These are phyloP conservation scores for Stephanodiscus minutulus DNA, from an alignment of 108 stramenopile species.

Conservation along the genomic window DNA sequence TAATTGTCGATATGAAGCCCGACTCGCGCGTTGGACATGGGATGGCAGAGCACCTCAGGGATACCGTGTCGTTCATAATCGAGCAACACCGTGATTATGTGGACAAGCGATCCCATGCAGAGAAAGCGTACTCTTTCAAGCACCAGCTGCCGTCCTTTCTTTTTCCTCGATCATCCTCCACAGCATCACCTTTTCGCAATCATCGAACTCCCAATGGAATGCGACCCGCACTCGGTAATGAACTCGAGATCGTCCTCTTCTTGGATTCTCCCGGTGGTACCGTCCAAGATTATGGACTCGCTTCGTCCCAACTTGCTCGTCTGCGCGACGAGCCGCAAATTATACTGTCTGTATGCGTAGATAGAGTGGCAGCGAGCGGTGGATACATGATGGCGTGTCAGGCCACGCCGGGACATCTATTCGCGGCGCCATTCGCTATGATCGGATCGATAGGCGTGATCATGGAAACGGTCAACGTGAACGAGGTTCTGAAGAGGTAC, in stretches of 20 bases:
- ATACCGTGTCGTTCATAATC: slow-evolving; percentile 70
- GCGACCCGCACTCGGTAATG: slow-evolving; percentile 35
- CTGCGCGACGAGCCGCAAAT: slow-evolving; percentile 57
- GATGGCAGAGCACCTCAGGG: slow-evolving; percentile 59
- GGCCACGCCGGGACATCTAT: slow-evolving; percentile 57
- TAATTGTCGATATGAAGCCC: slow-evolving; percentile 65
- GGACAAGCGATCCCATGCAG: slow-evolving; percentile 35
- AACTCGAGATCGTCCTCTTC: slow-evolving; percentile 67
- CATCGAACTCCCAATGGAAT: slow-evolving; percentile 32
- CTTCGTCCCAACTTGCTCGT: slow-evolving; percentile 68
- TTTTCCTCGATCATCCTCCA: not conserved
- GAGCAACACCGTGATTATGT: slow-evolving; percentile 57
- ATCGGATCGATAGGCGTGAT: slow-evolving; percentile 82
- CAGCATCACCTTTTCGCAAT: slow-evolving; percentile 16
- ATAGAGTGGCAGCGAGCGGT: slow-evolving; percentile 67
- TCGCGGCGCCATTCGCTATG: slow-evolving; percentile 84
- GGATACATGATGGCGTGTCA: slow-evolving; percentile 85
- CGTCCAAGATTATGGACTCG: slow-evolving; percentile 76
- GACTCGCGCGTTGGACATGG: slow-evolving; percentile 46
- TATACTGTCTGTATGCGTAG: slow-evolving; percentile 53
- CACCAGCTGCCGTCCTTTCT: not conserved
- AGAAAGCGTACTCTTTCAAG: slow-evolving; percentile 1
- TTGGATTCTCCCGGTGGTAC: slow-evolving; percentile 72
- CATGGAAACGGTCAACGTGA: slow-evolving; percentile 69
- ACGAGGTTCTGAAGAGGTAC: slow-evolving; percentile 61